Conservation (phyloP, 148 eudicot species). For the Pouteria glomerata region DNA sequence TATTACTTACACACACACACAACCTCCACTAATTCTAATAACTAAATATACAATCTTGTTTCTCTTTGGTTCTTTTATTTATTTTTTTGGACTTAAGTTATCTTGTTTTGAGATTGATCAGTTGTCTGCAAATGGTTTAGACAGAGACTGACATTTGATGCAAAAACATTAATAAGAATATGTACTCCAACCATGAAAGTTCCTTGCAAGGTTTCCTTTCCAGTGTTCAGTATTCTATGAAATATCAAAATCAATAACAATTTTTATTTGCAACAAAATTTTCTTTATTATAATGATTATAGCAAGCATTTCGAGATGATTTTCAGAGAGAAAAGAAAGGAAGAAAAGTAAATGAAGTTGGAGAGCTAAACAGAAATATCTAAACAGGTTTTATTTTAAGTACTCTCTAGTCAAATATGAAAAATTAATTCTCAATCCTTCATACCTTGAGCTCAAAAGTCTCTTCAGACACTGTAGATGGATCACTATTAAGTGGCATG, state of each 20-base stretch:
- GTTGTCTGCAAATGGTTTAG: not conserved
- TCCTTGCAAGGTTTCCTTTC: too few species aligned
- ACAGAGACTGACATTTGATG: not conserved
- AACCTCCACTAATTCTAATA: not conserved
- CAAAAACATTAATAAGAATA: not conserved
- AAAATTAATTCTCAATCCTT: not conserved
- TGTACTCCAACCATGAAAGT: not conserved
- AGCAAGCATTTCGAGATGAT: not conserved
- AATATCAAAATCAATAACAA: too few species aligned
- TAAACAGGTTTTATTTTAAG: not conserved
- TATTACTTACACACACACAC: not conserved
- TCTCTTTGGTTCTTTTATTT: not conserved
- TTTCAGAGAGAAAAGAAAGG: not conserved
- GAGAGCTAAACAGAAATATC: not conserved
- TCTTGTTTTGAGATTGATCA: not conserved
- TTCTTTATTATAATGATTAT: not conserved
- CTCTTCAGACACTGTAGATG: slow-evolving; percentile 84
- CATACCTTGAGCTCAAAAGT: slow-evolving; percentile 80
- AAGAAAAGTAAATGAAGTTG: not conserved
- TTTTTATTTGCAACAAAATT: too few species aligned
- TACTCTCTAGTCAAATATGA: not conserved
- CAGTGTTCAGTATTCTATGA: too few species aligned
- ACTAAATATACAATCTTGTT: not conserved
- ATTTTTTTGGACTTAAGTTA: not conserved
- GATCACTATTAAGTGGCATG: slow-evolving; percentile 93